Evolutionary conservation across 202 grass and related monocot genomes (phyloP).

Genomic region (Dendrocalamus latiflorus): DNA sequence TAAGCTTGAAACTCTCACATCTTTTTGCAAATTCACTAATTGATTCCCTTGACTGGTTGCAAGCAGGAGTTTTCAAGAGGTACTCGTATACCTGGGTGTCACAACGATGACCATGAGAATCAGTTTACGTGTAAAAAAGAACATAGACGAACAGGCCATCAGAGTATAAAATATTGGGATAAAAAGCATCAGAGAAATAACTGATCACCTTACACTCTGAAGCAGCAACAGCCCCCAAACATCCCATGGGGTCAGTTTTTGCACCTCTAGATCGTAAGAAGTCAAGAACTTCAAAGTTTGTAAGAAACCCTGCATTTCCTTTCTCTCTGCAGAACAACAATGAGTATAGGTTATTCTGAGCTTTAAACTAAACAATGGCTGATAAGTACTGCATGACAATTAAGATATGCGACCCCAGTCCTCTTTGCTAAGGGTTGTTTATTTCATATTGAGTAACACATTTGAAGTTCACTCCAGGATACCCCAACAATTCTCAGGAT

Average conservation of each 20-base stretch:
- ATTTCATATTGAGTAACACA: not conserved
- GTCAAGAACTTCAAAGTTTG: conserved; percentile 80
- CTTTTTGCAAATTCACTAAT: conserved; percentile 52
- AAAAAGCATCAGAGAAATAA: conserved; percentile 1
- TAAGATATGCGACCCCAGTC: not conserved
- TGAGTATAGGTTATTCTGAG: not conserved
- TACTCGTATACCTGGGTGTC: conserved; percentile 62
- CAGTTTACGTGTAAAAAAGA: not conserved
- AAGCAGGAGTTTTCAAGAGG: conserved; percentile 51
- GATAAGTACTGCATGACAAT: not conserved
- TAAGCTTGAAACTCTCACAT: conserved; percentile 63
- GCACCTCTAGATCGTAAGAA: conserved; percentile 70
- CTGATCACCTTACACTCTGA: conserved; percentile 73
- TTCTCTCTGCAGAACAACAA: conserved; percentile 45
- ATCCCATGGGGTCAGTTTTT: conserved; percentile 76
- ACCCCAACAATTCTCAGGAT: not conserved
- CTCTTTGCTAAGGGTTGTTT: not conserved
- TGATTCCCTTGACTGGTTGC: conserved; percentile 57
- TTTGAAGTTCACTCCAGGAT: not conserved
- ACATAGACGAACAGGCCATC: not conserved
- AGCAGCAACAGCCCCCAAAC: too few relatives aligned
- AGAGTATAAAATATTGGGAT: too few relatives aligned
- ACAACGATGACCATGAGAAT: not conserved
- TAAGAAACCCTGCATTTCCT: conserved; percentile 57
- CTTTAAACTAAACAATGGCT: not conserved